phyloP scores from a whole-genome alignment of 2,329 filamentous ascomycete species.

The Hypoxylon sp. region DNA sequence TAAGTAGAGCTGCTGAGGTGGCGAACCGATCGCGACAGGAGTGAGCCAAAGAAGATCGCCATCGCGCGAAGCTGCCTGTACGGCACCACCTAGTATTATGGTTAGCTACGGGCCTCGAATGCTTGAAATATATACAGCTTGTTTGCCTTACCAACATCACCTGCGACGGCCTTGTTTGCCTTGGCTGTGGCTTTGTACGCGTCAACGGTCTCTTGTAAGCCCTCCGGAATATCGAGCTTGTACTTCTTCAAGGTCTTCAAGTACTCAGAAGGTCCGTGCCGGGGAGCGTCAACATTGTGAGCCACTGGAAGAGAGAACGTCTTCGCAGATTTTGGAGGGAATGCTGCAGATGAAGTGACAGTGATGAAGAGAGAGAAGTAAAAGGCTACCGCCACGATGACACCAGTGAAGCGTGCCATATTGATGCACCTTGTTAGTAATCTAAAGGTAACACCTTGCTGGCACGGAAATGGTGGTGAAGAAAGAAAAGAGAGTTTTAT shows the following conservation, averaged over 20 bases:
- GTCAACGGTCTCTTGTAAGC: constrained; percentile 50
- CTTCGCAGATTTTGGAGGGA: constrained; percentile 36
- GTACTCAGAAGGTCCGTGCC: constrained; percentile 53
- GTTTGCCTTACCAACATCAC: constrained; percentile 33
- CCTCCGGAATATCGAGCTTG: constrained; percentile 52
- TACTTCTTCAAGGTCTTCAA: constrained; percentile 55
- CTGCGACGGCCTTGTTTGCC: constrained; percentile 38
- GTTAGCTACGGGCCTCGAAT: constrained; percentile 34
- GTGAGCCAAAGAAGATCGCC: constrained; percentile 62
- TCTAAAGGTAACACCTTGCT: constrained; percentile 12
- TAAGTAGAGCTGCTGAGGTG: constrained; percentile 63
- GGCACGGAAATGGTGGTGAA: neutral
- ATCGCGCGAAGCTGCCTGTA: constrained; percentile 57
- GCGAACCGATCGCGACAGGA: constrained; percentile 63
- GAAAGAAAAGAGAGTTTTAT: neutral
- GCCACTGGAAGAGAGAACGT: constrained; percentile 49
- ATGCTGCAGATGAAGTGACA: constrained; percentile 35
- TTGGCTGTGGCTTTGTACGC: constrained; percentile 39
- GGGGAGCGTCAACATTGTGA: constrained; percentile 46
- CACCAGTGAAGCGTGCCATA: constrained; percentile 42
- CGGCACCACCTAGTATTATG: constrained; percentile 51
- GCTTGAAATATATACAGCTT: neutral
- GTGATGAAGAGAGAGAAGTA: constrained; percentile 42
- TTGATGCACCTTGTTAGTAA: constrained; percentile 17
- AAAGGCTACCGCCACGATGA: constrained; percentile 44